phyloP scores from a whole-genome alignment of 805 yeast genomes.

The Candida ovalis region DNA sequence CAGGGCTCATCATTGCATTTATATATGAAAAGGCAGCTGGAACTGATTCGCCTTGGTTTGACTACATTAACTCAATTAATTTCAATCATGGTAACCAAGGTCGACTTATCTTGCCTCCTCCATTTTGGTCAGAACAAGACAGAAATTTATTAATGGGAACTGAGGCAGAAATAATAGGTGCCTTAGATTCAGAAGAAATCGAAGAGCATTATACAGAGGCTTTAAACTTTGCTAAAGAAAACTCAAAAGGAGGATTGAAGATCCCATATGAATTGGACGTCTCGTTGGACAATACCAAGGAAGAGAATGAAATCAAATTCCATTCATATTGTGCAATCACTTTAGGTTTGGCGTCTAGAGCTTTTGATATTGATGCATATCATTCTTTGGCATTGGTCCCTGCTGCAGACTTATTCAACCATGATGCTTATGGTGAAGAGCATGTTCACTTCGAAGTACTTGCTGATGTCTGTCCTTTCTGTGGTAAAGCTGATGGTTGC shows the following conservation, averaged over 20 bases:
- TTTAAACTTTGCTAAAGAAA: conserved; percentile 37
- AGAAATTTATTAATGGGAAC: conserved; percentile 52
- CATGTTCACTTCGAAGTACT: conserved; percentile 64
- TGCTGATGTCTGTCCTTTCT: conserved; percentile 33
- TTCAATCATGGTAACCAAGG: conserved; percentile 26
- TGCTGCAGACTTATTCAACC: conserved; percentile 88
- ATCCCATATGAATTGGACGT: conserved; percentile 36
- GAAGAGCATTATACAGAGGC: conserved; percentile 37
- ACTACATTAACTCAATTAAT: conserved; percentile 55
- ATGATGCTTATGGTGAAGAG: conserved; percentile 48
- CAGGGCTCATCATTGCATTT: conserved; percentile 62
- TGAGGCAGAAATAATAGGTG: conserved; percentile 57
- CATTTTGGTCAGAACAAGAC: conserved; percentile 57
- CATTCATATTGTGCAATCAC: conserved; percentile 52
- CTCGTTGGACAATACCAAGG: conserved; percentile 11
- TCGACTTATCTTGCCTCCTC: conserved; percentile 48
- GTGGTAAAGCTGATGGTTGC: conserved; percentile 32
- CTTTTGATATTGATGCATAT: conserved; percentile 74
- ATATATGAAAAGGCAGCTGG: conserved; percentile 64
- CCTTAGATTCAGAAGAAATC: conserved; percentile 46
- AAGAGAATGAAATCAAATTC: conserved; percentile 31
- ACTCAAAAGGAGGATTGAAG: conserved; percentile 23
- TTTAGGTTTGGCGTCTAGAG: conserved; percentile 67
- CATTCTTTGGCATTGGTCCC: conserved; percentile 81
- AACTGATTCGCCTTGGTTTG: conserved; percentile 75